Evolutionary conservation across 2,329 filamentous ascomycete species (phyloP).

Genomic region (Aspergillus sp.): DNA sequence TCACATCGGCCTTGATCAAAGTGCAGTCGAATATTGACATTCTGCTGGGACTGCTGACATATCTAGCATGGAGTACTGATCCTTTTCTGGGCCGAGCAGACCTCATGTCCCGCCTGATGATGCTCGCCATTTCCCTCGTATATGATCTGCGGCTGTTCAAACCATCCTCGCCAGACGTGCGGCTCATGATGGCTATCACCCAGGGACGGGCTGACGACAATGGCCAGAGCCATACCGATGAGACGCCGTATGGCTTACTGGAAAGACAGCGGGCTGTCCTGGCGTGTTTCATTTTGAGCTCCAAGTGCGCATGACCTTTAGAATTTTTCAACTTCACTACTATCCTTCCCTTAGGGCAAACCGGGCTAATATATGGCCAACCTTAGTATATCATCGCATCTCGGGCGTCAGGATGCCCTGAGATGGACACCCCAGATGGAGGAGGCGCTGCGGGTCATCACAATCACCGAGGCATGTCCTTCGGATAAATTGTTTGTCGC

Average conservation of each 20-base stretch:
- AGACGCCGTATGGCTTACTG: conserved; percentile 16
- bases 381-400: conserved; percentile 33
- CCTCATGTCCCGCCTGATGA: conserved; percentile 36
- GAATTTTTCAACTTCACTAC: background rate
- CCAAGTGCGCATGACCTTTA: conserved; percentile 19
- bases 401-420: conserved; percentile 34
- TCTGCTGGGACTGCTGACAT: conserved; percentile 37
- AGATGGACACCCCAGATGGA: conserved; percentile 43
- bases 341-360: background rate
- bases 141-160: conserved; percentile 38
- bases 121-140: conserved; percentile 38
- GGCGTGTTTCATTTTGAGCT: conserved; percentile 33
- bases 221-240: conserved; percentile 5
- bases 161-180: conserved; percentile 27
- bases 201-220: conserved; percentile 22
- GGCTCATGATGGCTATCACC: conserved; percentile 32
- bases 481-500: conserved; percentile 31
- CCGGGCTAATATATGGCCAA: conserved; percentile 9
- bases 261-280: conserved; percentile 29
- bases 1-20: conserved; percentile 26
- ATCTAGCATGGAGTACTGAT: conserved; percentile 39
- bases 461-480: conserved; percentile 22
- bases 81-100: conserved; percentile 30
- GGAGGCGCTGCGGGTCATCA: conserved; percentile 30
- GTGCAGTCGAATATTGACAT: conserved; percentile 35